Base-by-base conservation (phyloP, 164 flowering plant species). In the Saururus chinensis region DNA sequence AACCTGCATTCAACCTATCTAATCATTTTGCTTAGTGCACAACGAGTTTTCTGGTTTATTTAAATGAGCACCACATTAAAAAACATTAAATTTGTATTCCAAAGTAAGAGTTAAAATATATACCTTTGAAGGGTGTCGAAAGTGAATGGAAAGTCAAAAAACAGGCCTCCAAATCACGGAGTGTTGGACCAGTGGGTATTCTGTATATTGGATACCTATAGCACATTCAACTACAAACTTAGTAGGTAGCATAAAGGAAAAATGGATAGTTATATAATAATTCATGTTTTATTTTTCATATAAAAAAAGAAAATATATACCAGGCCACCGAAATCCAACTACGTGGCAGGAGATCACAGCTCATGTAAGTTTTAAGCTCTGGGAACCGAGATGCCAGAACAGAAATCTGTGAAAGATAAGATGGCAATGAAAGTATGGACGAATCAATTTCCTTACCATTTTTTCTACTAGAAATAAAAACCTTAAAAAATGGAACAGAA, bases 171-270 rank as follows among this genome's bases (percentile, higher is more conserved):
- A 85, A 63, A 67, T 79, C 82, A 63, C 71, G 72, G n/a, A 85
- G 70, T 12, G 84, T 84, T 60, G 80, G 84, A 30, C 95, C 95
- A 13, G 71, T 66, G 35, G 95, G 95, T 77, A 88, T 85, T 74
- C 95, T 77, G 65, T 88, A 88, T 69, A 88, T 88, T n/a, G 95
- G 95, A 64, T 88, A 88, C 95, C 95, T 88, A 69, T 57, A 77
- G 16, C 64, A 40, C 40, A 45, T 56, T 22, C 25, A 42, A 69
- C 42, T 19, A 60, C 48, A 41, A 14, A 12, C 49, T 56, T 14
- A 56, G 23, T 21, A 14, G 19, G 14, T 40, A 55, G 20, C 1
- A 17, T 62, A 0, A 55, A 55, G 22, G 9, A 19, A 21, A 48
- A 49, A 22, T 24, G n/a, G 17, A 59, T 19, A 41, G 19, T 19